Percentiles rank a stretch among this genome's conserved stretches.
phyloP scores from a whole-genome alignment of 768 basidiomycete species.

The Lactarius trivialis region DNA sequence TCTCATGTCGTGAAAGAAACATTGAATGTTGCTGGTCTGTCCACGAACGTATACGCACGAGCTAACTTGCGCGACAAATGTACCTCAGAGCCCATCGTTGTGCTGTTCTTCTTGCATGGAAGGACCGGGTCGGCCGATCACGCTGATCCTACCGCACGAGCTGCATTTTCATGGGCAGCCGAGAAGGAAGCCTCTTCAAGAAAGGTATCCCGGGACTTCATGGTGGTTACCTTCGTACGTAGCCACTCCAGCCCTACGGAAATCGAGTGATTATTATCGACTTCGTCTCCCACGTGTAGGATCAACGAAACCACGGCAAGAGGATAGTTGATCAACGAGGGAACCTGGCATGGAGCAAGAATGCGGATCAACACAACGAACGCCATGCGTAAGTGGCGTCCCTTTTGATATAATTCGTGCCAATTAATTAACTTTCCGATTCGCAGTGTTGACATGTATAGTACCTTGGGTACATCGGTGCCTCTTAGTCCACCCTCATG shows the following conservation, averaged over 20 bases:
- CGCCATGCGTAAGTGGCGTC: slow-evolving; percentile 35
- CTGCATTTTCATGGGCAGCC: slow-evolving; percentile 29
- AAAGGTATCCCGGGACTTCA: slow-evolving; percentile 33
- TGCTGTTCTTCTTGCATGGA: slow-evolving; percentile 46
- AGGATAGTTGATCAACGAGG: slow-evolving; percentile 33
- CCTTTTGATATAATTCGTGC: background rate
- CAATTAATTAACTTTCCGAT: slow-evolving; percentile 12
- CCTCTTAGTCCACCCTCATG: background rate
- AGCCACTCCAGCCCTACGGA: background rate
- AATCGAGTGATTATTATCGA: background rate
- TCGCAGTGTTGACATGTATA: slow-evolving; percentile 42
- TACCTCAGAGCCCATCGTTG: slow-evolving; percentile 25
- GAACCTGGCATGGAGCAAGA: slow-evolving; percentile 35
- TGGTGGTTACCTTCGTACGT: slow-evolving; percentile 44
- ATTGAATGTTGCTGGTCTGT: slow-evolving; percentile 28
- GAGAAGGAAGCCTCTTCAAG: slow-evolving; percentile 20
- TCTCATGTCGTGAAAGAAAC: slow-evolving; percentile 23
- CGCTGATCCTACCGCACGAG: slow-evolving; percentile 31
- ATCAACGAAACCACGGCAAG: slow-evolving; percentile 49
- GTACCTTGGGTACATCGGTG: slow-evolving; percentile 35
- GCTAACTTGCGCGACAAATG: slow-evolving; percentile 10
- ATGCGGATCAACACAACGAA: slow-evolving; percentile 34
- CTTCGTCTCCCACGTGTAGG: slow-evolving; percentile 29
- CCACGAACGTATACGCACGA: slow-evolving; percentile 27
- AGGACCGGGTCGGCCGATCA: slow-evolving; percentile 32